phyloP scores from a whole-genome alignment of 768 basidiomycete genomes.

The Lyophyllum decastes region DNA sequence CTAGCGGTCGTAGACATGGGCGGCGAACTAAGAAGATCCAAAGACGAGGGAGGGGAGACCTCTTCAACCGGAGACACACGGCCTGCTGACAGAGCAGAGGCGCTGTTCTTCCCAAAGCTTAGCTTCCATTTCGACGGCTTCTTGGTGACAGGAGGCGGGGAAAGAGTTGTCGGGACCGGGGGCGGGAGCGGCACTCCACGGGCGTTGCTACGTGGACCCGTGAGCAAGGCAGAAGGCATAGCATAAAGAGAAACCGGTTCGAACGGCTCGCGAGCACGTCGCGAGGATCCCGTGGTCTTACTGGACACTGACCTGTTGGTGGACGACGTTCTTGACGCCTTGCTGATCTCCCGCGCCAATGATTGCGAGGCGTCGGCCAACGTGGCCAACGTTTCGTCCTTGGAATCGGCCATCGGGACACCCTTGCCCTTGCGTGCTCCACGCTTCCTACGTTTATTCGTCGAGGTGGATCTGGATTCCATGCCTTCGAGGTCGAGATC shows the following conservation, averaged over 20 bases:
- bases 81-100: constrained; percentile 37
- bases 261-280: constrained; percentile 30
- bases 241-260: constrained; percentile 51
- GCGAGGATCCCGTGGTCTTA: constrained; percentile 28
- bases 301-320: constrained; percentile 32
- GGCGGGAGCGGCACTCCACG: constrained; percentile 18
- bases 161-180: constrained; percentile 19
- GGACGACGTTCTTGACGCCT: constrained; percentile 54
- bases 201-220: constrained; percentile 19
- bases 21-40: constrained; percentile 27
- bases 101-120: constrained; percentile 63
- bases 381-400: constrained; percentile 63
- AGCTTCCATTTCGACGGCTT: constrained; percentile 89
- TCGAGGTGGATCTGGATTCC: constrained; percentile 66
- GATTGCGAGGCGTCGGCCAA: constrained; percentile 81
- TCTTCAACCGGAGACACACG: constrained; percentile 42
- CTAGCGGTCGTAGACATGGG: constrained; percentile 70
- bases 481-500: constrained; percentile 35
- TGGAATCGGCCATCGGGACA: constrained; percentile 34
- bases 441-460: constrained; percentile 79
- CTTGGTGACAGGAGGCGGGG: constrained; percentile 53
- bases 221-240: constrained; percentile 36
- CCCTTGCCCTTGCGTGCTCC: constrained; percentile 86
- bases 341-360: constrained; percentile 82
- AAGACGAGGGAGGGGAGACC: constrained; percentile 28